phyloP scores from a whole-genome alignment of 805 yeast genomes.

The Candida pseudofarinosa region DNA sequence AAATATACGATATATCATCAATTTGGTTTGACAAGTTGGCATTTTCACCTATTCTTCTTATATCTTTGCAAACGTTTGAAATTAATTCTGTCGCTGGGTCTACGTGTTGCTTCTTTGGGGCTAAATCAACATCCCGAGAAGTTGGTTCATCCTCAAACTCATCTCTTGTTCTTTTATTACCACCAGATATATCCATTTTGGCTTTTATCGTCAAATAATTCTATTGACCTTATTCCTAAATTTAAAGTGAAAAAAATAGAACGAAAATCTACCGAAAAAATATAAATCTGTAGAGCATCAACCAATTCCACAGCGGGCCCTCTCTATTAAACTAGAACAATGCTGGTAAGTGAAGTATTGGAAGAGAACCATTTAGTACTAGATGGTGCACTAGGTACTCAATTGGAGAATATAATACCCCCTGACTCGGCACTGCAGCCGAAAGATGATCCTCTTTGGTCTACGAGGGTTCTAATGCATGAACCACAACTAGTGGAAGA shows the following conservation, averaged over 20 bases:
- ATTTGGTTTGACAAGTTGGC: constrained; percentile 35
- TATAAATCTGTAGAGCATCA: no score
- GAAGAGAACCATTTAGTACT: constrained; percentile 12
- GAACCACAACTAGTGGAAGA: constrained; percentile 40
- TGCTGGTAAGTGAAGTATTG: not conserved
- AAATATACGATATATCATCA: constrained; percentile 58
- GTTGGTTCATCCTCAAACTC: constrained; percentile 20
- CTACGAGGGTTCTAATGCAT: constrained; percentile 48
- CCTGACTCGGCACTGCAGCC: constrained; percentile 16
- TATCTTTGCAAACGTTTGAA: constrained; percentile 42
- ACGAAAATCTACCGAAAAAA: not conserved
- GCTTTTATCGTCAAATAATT: not conserved
- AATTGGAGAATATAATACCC: constrained; percentile 47
- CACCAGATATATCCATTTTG: constrained; percentile 8
- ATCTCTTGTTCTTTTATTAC: constrained; percentile 27
- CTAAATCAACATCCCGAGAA: constrained; percentile 17
- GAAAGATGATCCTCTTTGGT: constrained; percentile 51
- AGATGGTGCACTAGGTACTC: constrained; percentile 70
- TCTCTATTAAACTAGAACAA: no score
- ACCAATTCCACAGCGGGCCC: no score
- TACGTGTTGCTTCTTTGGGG: constrained; percentile 33
- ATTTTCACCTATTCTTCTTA: constrained; percentile 42
- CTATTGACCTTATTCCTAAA: not conserved
- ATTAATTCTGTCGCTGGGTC: constrained; percentile 41
- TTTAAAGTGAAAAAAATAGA: constrained; percentile 1